Conservation (phyloP, 345 rosid genomes). For the Noccaea caerulescens region DNA sequence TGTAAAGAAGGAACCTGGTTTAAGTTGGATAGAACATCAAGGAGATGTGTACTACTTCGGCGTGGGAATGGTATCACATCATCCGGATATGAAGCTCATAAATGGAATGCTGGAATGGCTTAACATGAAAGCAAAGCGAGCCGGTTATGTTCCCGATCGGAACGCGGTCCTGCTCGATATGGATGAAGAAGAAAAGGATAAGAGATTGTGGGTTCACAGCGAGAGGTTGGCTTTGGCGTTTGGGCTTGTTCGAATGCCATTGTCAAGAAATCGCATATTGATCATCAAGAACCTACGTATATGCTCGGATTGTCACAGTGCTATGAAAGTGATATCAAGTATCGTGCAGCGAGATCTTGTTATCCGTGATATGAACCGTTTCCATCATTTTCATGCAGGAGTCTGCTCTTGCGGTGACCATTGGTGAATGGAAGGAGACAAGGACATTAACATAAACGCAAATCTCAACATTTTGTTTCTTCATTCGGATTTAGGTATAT, state of each 20-base stretch:
- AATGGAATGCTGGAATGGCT: conserved; percentile 88
- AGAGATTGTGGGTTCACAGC: conserved; percentile 76
- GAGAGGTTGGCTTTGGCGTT: conserved; percentile 88
- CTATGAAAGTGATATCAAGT: conserved; percentile 69
- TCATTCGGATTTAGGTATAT: not conserved
- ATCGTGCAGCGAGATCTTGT: conserved; percentile 67
- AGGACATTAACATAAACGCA: conserved; percentile 4
- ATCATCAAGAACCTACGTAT: conserved; percentile 81
- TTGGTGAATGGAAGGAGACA: conserved; percentile 55
- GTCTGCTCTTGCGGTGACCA: conserved; percentile 80
- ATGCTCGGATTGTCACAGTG: conserved; percentile 78
- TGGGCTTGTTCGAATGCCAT: conserved; percentile 59
- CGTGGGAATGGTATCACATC: conserved; percentile 60
- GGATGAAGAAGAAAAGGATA: conserved; percentile 64
- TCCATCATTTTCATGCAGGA: conserved; percentile 77
- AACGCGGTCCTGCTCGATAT: conserved; percentile 59
- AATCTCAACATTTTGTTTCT: conserved; percentile 29
- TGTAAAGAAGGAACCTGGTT: conserved; percentile 79
- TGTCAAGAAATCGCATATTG: conserved; percentile 53
- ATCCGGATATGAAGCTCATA: conserved; percentile 69
- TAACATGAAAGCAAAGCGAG: conserved; percentile 64
- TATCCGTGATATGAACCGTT: conserved; percentile 82
- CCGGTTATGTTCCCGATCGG: conserved; percentile 65
- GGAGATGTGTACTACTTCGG: conserved; percentile 69
- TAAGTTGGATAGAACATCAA: conserved; percentile 88